These are phyloP conservation scores for Stagonosporopsis cucurbitacearum DNA, from an alignment of 2,329 filamentous ascomycete genomes.

Conservation along the genomic window DNA sequence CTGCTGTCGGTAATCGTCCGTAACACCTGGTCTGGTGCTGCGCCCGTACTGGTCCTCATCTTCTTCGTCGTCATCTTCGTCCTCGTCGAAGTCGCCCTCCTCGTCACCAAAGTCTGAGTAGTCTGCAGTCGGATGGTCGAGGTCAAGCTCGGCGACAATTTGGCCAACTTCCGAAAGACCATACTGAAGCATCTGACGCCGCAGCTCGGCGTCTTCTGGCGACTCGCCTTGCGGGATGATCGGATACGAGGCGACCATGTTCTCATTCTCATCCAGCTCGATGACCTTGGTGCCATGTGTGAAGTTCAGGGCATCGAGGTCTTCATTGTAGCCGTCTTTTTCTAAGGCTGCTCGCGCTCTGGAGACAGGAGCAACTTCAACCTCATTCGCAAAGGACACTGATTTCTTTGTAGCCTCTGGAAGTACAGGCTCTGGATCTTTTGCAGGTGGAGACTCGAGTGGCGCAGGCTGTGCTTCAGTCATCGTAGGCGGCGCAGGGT, in stretches of 20 bases:
- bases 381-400: conserved; percentile 68
- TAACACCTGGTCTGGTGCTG: conserved; percentile 70
- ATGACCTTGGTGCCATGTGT: conserved; percentile 48
- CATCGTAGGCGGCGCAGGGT: not conserved
- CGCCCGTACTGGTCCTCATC: conserved; percentile 80
- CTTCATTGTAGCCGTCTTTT: conserved; percentile 35
- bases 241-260: conserved; percentile 52
- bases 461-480: not conserved
- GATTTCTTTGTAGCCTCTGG: conserved; percentile 56
- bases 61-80: conserved; percentile 73
- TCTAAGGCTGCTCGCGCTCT: conserved; percentile 20
- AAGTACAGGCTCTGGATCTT: not conserved
- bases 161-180: conserved; percentile 86
- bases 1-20: conserved; percentile 75
- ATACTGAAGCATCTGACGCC: conserved; percentile 90
- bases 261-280: conserved; percentile 53
- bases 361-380: conserved; percentile 51
- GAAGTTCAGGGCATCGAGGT: conserved; percentile 38
- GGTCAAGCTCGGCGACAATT: conserved; percentile 87
- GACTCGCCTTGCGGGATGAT: conserved; percentile 77
- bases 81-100: conserved; percentile 55
- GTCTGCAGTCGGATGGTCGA: conserved; percentile 68
- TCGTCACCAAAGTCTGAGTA: conserved; percentile 60
- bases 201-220: conserved; percentile 77
- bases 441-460: not conserved